Conservation (phyloP, 106 monocot species). For the Dendrobium huoshanense region DNA sequence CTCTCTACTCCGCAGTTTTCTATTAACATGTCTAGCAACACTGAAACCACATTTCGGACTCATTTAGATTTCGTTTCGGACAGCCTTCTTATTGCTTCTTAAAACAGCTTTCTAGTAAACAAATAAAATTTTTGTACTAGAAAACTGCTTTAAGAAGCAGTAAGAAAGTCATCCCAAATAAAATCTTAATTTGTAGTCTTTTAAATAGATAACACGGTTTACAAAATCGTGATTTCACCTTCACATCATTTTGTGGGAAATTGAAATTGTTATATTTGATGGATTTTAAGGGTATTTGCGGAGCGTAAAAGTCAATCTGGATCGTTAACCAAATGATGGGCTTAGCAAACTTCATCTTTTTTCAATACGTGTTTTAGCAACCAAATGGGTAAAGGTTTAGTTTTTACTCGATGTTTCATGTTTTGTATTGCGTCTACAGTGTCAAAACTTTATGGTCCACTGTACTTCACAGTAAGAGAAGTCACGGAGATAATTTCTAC, state of each 20-base stretch:
- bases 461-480: constrained; percentile 61
- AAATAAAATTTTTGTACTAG: too few species aligned
- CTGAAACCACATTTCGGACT: too few species aligned
- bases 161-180: too few species aligned
- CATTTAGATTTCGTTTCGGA: too few species aligned
- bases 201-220: neutral
- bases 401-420: neutral
- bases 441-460: constrained; percentile 41
- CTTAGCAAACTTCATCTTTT: neutral
- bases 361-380: neutral
- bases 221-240: neutral
- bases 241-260: neutral
- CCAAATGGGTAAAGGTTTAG: neutral
- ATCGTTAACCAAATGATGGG: neutral
- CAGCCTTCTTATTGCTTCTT: too few species aligned
- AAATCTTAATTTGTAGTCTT: too few species aligned
- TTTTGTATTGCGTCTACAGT: constrained; percentile 9
- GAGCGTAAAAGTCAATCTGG: neutral
- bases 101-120: too few species aligned
- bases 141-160: too few species aligned
- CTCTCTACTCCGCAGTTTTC: too few species aligned
- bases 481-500: constrained; percentile 66
- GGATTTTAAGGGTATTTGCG: neutral
- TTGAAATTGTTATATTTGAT: neutral
- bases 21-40: too few species aligned